Conservation (phyloP, 306 rosid species). For the Cyclanthera cordifolia region DNA sequence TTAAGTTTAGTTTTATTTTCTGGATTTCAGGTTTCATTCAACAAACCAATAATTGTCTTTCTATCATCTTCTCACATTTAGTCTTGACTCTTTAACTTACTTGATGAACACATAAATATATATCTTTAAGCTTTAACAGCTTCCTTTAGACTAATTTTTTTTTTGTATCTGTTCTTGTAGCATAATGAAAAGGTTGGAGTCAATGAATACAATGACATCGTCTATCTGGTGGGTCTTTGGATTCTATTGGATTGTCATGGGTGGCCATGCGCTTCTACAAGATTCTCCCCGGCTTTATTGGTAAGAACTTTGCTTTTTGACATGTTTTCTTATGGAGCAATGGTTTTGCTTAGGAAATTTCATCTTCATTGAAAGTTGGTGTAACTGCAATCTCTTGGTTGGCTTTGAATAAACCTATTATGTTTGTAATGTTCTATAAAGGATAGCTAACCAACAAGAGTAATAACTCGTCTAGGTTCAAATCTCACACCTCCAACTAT, state of each 20-base stretch:
- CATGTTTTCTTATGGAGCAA: neutral
- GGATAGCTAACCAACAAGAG: too few relatives aligned
- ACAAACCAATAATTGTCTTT: neutral
- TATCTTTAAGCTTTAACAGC: neutral
- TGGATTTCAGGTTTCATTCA: neutral
- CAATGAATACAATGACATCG: conserved; percentile 47
- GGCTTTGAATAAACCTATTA: too few relatives aligned
- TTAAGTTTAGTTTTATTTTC: neutral
- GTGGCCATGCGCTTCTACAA: conserved; percentile 64
- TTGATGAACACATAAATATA: neutral
- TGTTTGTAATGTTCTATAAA: too few relatives aligned
- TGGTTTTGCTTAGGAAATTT: too few relatives aligned
- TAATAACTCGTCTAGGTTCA: too few relatives aligned
- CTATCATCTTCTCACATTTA: neutral
- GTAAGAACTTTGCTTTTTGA: conserved; percentile 19
- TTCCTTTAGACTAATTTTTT: conserved; percentile 7
- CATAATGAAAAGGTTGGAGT: conserved; percentile 49
- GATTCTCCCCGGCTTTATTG: conserved; percentile 82
- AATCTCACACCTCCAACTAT: too few relatives aligned
- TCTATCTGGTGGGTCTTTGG: conserved; percentile 82
- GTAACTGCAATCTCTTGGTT: too few relatives aligned
- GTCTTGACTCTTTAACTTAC: neutral
- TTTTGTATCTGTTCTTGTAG: conserved; percentile 30
- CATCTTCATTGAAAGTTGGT: too few relatives aligned
- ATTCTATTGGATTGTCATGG: conserved; percentile 76